phyloP scores from a whole-genome alignment of 169 alveolate species.

The Cryptosporidium viatorum region DNA sequence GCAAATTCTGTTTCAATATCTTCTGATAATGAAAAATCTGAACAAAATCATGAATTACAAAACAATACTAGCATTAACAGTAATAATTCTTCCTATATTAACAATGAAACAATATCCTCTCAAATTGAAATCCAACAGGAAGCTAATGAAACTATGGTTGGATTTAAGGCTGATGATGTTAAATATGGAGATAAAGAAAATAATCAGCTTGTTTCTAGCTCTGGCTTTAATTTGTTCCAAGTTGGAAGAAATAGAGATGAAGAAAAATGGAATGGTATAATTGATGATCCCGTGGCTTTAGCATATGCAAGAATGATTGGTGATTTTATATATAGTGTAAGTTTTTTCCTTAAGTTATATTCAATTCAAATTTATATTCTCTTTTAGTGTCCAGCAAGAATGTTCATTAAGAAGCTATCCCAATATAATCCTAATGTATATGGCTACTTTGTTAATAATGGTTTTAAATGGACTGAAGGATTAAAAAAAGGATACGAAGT shows the following conservation, averaged over 20 bases:
- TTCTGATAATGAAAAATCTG: not conserved
- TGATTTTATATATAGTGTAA: slow-evolving; percentile 63
- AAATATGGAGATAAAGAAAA: not conserved
- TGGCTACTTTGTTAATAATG: slow-evolving; percentile 50
- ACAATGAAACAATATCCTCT: not conserved
- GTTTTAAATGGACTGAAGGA: slow-evolving; percentile 57
- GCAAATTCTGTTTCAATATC: not conserved
- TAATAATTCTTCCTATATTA: not conserved
- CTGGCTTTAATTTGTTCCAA: slow-evolving; percentile 49
- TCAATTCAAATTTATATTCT: not conserved
- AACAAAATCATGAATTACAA: not conserved
- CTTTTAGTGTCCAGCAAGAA: slow-evolving; percentile 66
- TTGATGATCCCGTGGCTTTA: slow-evolving; percentile 52
- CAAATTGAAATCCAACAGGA: not conserved
- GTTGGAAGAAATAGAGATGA: slow-evolving; percentile 69
- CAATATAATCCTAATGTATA: slow-evolving; percentile 44
- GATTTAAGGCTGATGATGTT: not conserved
- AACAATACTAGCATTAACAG: not conserved
- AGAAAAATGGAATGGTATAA: slow-evolving; percentile 47
- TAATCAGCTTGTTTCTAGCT: slow-evolving; percentile 37
- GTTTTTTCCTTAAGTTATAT: not conserved
- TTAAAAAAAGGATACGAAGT: slow-evolving; percentile 42
- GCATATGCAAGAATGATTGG: slow-evolving; percentile 72
- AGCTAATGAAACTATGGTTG: not conserved
- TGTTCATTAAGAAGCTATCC: slow-evolving; percentile 46